Base-by-base conservation (phyloP, 2,329 filamentous ascomycete species). In the Penicillium sp. region DNA sequence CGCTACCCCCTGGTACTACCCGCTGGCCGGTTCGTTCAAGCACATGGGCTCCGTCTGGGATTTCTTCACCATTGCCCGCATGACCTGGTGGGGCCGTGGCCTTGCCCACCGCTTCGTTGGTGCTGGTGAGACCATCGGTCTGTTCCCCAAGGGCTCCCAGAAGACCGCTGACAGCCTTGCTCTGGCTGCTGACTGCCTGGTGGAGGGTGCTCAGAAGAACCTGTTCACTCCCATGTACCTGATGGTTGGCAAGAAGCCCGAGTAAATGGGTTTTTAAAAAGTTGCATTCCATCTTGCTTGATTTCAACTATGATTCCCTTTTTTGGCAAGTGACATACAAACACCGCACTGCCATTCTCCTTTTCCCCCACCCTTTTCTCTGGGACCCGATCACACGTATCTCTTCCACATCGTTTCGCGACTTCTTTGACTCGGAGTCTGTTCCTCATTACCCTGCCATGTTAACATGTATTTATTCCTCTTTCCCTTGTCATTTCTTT, bases 161-260 rank as follows among this genome's bases (percentile, higher is more conserved):
- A 97, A 96, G 88, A 97, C 93, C n/a, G 93, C 93, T 12, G 91
- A 97, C 80, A 93, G 91, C 73, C 81, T 98, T 72, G 93, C 91
- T 6, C 74, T 88, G 61, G 93, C 92, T 35, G 93, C 87, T 12
- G 93, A 97, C 79, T 91, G 88, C 72, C 83, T 98, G 56, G 93
- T 97, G 24, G 92, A 91, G 53, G 94, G 94, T 79, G 94, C 89
- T 38, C 87, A 88, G 77, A 85, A 93, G 82, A 91, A 96, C 78
- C 86, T 98, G n/a, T 98, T 98, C 81, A 98, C 94, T 1, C 94
- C 94, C 60, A 98, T 98, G 94, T 97, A 97, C 82, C 83, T 98
- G 75, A 97, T 97, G 92, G 87, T 97, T 62, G 94, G 88, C 64
- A 88, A 91, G 80, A 97, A 97, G 85, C 92, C 94, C 45, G 74